Conservation (phyloP, 257 asterid genomes). For the Capsicum pubescens region DNA sequence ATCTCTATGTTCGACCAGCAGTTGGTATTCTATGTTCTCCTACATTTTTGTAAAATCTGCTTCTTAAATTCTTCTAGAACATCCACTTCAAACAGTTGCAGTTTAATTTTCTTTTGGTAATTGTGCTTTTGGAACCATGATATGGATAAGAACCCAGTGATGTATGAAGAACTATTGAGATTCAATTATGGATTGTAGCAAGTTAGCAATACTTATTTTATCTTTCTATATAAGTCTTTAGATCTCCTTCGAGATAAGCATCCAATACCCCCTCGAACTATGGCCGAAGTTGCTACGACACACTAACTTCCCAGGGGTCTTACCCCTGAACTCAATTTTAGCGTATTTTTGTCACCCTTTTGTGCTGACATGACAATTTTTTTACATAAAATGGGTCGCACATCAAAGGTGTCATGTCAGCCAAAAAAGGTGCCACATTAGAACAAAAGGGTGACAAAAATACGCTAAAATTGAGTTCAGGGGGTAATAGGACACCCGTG, state of each 20-base stretch:
- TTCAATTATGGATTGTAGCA: not conserved
- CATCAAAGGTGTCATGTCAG: too few species aligned
- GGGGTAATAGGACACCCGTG: too few species aligned
- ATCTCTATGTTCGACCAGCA: not conserved
- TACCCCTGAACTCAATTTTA: too few species aligned
- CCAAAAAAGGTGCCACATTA: too few species aligned
- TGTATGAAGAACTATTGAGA: not conserved
- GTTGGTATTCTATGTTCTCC: not conserved
- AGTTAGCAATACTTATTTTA: not conserved
- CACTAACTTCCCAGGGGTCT: too few species aligned
- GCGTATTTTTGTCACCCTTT: too few species aligned
- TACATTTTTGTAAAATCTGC: not conserved
- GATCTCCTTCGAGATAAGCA: not conserved
- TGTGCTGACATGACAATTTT: too few species aligned
- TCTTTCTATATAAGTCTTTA: not conserved
- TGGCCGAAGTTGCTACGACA: too few species aligned
- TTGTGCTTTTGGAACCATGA: slow-evolving; percentile 19
- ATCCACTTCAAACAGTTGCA: not conserved
- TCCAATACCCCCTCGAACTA: too few species aligned
- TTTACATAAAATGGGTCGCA: too few species aligned
- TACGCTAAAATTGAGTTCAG: too few species aligned
- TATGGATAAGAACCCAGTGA: not conserved
- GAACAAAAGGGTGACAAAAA: too few species aligned
- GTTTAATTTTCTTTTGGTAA: not conserved
- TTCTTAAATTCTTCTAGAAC: not conserved